Evolutionary conservation across 495 filamentous ascomycete species (phyloP).

Genomic region (Lepidopterella palustris): DNA sequence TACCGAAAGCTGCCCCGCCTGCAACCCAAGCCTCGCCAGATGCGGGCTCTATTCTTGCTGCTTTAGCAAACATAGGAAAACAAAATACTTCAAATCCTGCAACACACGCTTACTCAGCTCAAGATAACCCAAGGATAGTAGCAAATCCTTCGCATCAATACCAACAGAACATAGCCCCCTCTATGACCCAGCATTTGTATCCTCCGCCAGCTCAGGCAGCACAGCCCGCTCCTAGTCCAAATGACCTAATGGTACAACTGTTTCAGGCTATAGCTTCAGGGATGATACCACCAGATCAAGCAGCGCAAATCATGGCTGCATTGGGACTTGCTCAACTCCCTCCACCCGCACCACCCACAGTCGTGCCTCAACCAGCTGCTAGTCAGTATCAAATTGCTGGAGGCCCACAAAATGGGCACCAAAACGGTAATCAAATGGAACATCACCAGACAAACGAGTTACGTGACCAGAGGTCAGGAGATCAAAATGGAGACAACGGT

Average conservation of each 20-base stretch:
- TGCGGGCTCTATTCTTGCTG: conserved; percentile 30
- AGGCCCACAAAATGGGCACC: conserved; percentile 18
- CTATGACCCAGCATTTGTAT: not conserved
- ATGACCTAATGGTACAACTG: conserved; percentile 13
- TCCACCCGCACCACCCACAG: conserved; percentile 2
- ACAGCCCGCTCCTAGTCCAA: not conserved
- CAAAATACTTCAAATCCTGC: conserved; percentile 1
- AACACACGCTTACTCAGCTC: not conserved
- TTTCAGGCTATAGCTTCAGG: conserved; percentile 11
- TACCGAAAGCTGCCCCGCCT: conserved; percentile 7
- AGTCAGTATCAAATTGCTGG: conserved; percentile 4
- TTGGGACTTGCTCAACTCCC: conserved; percentile 4
- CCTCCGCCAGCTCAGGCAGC: not conserved
- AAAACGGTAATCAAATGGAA: conserved; percentile 5
- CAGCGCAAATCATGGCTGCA: conserved; percentile 10
- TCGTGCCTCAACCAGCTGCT: not conserved
- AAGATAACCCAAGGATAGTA: conserved; percentile 10
- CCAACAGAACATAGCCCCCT: conserved; percentile 10
- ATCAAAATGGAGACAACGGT: not conserved
- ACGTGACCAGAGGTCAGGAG: not conserved
- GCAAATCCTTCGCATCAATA: conserved; percentile 6
- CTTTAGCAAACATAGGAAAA: conserved; percentile 28
- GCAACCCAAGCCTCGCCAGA: conserved; percentile 16
- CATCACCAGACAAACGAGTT: not conserved
- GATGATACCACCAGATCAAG: conserved; percentile 22